Base-by-base conservation (phyloP, 768 basidiomycete genomes). In the Neoboletus magnificus region DNA sequence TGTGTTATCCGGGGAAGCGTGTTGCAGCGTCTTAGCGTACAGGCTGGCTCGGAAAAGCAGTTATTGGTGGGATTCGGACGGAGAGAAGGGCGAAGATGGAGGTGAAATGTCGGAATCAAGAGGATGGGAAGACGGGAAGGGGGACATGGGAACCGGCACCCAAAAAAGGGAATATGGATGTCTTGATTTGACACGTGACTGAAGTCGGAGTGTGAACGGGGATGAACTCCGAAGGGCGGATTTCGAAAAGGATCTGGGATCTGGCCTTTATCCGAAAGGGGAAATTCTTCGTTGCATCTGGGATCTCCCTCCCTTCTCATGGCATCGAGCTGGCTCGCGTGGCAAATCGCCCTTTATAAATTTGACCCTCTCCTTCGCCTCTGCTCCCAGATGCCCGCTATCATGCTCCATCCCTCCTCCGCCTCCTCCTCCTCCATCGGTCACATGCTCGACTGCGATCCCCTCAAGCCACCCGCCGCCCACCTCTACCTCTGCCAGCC, bases 401-500 rank as follows among this genome's bases (percentile, higher is more conserved):
- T 58, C 53, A 71, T 71, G 68, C 52, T 67, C 54, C 60, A 40
- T 25, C 55, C 65, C 59, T 66, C 61, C 23, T 61, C 65, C 30
- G 58, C 59, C 25, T 62, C 66, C 33, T 50, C 62, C 8, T 67
- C 66, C 16, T 62, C 61, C 39, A 48, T 66, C 22, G 61, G 62
- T 0, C 60, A 54, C 39, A 59, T 61, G 44, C 61, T 66, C 52
- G 58, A 67, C 63, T 67, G 70, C 58, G 64, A 70, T 44, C 64
- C 72, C 46, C 59, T 70, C 58, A 77, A 78, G 54, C 67, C 69
- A 56, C 57, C 63, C 62, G 56, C 73, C n/a, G 62, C 68, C 57
- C 76, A 81, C 48, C 73, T 82, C 64, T 74, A 76, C 70, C 66
- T 78, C 59, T 69, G 75, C 62, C 76, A 81, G 55, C 80, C 77